Evolutionary conservation across 2,329 filamentous ascomycete species (phyloP).

Genomic region (Fusarium udum): DNA sequence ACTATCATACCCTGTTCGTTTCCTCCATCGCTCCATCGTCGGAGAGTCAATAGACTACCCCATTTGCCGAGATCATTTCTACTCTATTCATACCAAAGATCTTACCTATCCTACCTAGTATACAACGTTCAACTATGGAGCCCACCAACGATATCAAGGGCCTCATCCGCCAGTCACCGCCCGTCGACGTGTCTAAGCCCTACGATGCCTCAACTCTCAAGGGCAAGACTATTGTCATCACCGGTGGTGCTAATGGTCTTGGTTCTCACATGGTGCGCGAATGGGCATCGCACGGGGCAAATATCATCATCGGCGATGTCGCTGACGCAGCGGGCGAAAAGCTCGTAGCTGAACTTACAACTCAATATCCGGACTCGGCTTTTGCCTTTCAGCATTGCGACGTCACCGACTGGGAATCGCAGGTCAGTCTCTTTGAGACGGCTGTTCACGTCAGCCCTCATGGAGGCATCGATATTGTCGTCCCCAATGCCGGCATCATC

Average conservation of each 20-base stretch:
- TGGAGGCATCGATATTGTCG: constrained; percentile 68
- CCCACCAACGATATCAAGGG: constrained; percentile 34
- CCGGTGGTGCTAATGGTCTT: constrained; percentile 70
- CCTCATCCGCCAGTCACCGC: constrained; percentile 50
- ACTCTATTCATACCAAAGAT: background rate
- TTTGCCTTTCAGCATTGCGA: constrained; percentile 70
- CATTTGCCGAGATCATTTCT: constrained; percentile 1
- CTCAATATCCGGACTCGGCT: constrained; percentile 49
- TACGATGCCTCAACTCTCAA: constrained; percentile 58
- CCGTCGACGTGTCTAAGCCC: constrained; percentile 56
- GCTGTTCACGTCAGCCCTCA: constrained; percentile 63
- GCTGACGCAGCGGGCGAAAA: constrained; percentile 62
- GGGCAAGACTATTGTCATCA: constrained; percentile 69
- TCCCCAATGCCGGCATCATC: constrained; percentile 73
- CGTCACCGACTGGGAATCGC: constrained; percentile 71
- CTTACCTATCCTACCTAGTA: background rate
- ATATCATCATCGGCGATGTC: constrained; percentile 71
- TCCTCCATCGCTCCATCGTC: background rate
- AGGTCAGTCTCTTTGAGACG: constrained; percentile 69
- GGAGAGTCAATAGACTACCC: background rate
- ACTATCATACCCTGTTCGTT: background rate
- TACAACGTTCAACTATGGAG: background rate
- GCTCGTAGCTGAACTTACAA: constrained; percentile 63
- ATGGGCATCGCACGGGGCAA: constrained; percentile 66
- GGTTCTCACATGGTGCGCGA: constrained; percentile 63